Evolutionary conservation across 2,329 filamentous ascomycete genomes (phyloP), one percentile per base, ranked within the genome.

Genomic region (Xylariaceae sp.): DNA sequence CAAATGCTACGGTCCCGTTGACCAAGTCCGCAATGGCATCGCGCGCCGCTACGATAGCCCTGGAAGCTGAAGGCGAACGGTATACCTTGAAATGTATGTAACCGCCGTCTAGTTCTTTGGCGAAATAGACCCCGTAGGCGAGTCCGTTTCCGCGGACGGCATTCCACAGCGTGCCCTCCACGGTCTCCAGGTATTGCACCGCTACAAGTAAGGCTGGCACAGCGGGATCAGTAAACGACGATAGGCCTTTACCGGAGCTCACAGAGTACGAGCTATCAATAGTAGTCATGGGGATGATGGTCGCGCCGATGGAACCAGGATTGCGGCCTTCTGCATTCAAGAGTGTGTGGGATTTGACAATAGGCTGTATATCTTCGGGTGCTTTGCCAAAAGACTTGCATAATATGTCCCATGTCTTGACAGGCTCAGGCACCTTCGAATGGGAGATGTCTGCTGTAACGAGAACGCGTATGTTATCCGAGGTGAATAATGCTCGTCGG

Each of bases 91-190:
- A 95, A 57, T 89, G 86, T 48, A 96, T 74, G 47, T 88, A 83
- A 2, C 92, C 94, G 1, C 84, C 85, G 65, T 94, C 89, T 26
- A 89, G 75, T 65, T 89, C 87, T 43, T 88, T 85, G 42, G 80
- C 80, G 67, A 97, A 95, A 63, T 81, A 84, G 0, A 88, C 86
- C 49, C 92, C 92, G 67, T 99, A 99, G 0, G 94, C 94, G 49
- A 97, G 84, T 42, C 94, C 94, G 41, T 89, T 94, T 52, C 94
- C 94, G 44, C 94, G 89, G 46, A 97, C 88, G 0, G 90, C 89
- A 59, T 87, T 87, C 92, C 94, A 97, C 30, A 99, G 82, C 0
- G 94, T 94, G 0, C 94, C 94, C 71, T 99, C 94, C 16, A 95
- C 88, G 0, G 91, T 86, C 67, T 96, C 92, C 56, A 99, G 86